Conservation (phyloP, 345 rosid species). For the Schrenkiella parvula region DNA sequence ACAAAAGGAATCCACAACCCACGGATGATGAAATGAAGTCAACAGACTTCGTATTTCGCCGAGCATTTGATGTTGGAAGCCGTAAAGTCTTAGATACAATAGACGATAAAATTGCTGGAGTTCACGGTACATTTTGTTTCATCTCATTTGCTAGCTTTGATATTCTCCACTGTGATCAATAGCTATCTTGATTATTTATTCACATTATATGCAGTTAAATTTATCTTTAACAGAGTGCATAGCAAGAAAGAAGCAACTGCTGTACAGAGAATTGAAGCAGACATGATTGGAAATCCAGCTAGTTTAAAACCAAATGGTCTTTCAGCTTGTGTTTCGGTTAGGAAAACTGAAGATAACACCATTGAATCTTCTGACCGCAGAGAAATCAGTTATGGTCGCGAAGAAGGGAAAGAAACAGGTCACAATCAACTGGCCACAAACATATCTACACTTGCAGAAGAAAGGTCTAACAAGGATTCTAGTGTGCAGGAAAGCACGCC, state of each 20-base stretch:
- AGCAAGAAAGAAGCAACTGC: constrained; percentile 28
- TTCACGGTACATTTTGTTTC: constrained; percentile 51
- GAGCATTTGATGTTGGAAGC: constrained; percentile 71
- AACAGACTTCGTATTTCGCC: constrained; percentile 62
- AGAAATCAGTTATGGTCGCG: constrained; percentile 15
- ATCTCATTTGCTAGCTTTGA: background rate
- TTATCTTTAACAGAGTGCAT: constrained; percentile 48
- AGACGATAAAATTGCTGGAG: constrained; percentile 59
- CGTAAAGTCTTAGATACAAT: constrained; percentile 41
- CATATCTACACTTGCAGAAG: constrained; percentile 21
- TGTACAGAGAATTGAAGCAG: constrained; percentile 26
- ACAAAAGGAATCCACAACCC: constrained; percentile 64
- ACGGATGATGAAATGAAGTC: constrained; percentile 44
- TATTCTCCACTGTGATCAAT: constrained; percentile 10
- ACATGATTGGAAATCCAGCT: background rate
- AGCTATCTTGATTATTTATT: constrained; percentile 9
- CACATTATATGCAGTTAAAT: constrained; percentile 52
- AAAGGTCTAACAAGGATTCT: constrained; percentile 18
- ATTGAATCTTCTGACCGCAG: constrained; percentile 10
- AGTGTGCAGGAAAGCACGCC: background rate
- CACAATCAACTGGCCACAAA: constrained; percentile 12
- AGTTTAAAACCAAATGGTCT: constrained; percentile 24
- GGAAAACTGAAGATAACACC: constrained; percentile 5
- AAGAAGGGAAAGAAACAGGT: constrained; percentile 24
- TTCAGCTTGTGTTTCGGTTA: constrained; percentile 20